Conservation (phyloP, 129 eudicot species). For the Chrysanthemum lavandulifolium region DNA sequence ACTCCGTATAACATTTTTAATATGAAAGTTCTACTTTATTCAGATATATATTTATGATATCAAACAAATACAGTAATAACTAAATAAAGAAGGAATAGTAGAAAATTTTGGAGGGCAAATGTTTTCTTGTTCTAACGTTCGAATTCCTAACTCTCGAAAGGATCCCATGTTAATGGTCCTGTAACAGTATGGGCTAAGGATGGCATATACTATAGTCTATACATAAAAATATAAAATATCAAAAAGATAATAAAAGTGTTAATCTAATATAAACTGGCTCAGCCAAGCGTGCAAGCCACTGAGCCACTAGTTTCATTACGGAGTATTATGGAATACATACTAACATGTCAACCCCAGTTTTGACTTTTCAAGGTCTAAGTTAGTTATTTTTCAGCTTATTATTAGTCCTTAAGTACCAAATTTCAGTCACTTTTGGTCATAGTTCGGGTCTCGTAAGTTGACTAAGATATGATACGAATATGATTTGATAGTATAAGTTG, state of each 20-base stretch:
- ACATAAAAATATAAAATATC: constrained; percentile 9
- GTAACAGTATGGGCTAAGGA: constrained; percentile 32
- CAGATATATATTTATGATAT: too few species aligned
- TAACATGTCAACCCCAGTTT: background rate
- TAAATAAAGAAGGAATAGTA: background rate
- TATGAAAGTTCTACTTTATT: too few species aligned
- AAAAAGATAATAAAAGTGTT: background rate
- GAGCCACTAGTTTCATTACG: background rate
- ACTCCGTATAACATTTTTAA: too few species aligned
- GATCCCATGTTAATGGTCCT: constrained; percentile 26
- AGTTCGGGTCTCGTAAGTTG: background rate
- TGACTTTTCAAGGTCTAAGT: constrained; percentile 21
- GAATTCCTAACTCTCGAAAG: constrained; percentile 18
- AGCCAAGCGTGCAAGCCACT: constrained; percentile 4
- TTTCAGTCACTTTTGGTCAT: background rate
- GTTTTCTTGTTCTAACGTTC: constrained; percentile 30
- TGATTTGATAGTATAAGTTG: background rate
- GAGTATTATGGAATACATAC: too few species aligned
- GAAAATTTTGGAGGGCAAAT: constrained; percentile 27
- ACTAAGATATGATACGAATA: too few species aligned
- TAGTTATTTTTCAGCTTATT: constrained; percentile 12
- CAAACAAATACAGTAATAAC: too few species aligned
- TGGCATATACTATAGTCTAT: constrained; percentile 20
- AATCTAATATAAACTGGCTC: constrained; percentile 1
- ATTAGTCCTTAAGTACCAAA: constrained; percentile 16